phyloP scores from a whole-genome alignment of 2,329 filamentous ascomycete genomes.

The Diplodia mutila region DNA sequence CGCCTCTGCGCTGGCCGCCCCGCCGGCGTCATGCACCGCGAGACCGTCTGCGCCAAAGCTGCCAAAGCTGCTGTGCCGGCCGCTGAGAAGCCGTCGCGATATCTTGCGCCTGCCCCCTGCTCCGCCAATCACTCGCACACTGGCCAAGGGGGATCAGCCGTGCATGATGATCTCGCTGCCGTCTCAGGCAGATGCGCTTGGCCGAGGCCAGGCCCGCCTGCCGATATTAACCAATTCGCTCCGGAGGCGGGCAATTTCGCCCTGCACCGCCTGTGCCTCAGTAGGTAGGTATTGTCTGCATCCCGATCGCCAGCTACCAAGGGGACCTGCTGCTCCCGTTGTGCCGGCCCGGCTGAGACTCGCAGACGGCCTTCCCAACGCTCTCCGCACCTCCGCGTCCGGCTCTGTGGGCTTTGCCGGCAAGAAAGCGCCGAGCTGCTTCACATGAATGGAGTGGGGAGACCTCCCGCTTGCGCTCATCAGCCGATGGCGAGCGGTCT shows the following conservation, averaged over 20 bases:
- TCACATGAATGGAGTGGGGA: conserved; percentile 23
- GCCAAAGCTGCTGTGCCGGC: not conserved
- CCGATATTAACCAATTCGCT: conserved; percentile 21
- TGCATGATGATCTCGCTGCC: conserved; percentile 17
- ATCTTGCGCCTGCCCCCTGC: conserved; percentile 13
- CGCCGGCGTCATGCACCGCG: not conserved
- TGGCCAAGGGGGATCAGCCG: conserved; percentile 21
- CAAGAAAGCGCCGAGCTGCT: not conserved
- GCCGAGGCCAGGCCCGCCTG: conserved; percentile 17
- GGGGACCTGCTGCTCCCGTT: not conserved
- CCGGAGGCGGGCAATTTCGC: not conserved
- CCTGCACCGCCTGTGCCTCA: not conserved
- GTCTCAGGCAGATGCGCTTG: conserved; percentile 16
- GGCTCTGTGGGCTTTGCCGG: not conserved
- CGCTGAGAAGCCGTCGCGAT: not conserved
- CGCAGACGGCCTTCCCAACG: not conserved
- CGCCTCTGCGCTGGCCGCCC: not conserved
- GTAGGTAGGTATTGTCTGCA: not conserved
- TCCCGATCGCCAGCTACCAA: not conserved
- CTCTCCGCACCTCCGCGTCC: not conserved
- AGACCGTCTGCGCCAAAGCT: not conserved
- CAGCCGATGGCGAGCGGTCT: conserved; percentile 6
- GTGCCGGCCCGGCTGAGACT: not conserved
- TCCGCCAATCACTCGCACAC: conserved; percentile 22
- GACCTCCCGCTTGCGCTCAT: not conserved